Percentiles rank a stretch among this genome's conserved stretches.
These are phyloP conservation scores for Pythium guiyangense DNA, from an alignment of 352 stramenopile genomes.

Conservation along the genomic window DNA sequence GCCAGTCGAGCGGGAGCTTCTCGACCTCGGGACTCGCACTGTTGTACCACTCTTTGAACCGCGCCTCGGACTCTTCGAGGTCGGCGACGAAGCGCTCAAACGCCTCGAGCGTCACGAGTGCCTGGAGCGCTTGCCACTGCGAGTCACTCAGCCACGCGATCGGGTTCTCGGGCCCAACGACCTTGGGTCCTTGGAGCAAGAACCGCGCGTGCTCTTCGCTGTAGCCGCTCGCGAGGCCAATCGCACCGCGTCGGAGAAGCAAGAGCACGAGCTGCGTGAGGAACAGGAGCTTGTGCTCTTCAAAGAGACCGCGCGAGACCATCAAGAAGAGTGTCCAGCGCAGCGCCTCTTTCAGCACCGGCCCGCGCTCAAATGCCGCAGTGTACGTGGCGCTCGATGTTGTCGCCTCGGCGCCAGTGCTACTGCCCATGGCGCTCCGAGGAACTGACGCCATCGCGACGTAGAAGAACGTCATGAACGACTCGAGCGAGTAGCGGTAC, in stretches of 20 bases:
- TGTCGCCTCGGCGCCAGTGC: conserved; percentile 13
- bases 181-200: conserved; percentile 70
- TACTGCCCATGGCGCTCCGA: neutral
- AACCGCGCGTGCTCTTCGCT: conserved; percentile 71
- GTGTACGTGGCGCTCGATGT: conserved; percentile 25
- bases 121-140: conserved; percentile 82
- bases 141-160: conserved; percentile 83
- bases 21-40: conserved; percentile 77
- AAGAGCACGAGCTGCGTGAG: conserved; percentile 85
- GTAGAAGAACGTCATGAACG: conserved; percentile 88
- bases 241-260: conserved; percentile 60
- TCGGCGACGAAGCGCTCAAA: conserved; percentile 87
- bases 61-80: conserved; percentile 85
- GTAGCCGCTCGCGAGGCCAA: conserved; percentile 69
- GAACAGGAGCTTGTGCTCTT: conserved; percentile 91
- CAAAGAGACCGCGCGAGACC: conserved; percentile 88
- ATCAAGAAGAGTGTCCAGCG: conserved; percentile 88
- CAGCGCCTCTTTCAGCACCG: conserved; percentile 64
- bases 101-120: conserved; percentile 68
- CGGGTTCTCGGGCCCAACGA: conserved; percentile 58
- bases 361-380: conserved; percentile 49
- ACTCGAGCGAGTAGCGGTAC: conserved; percentile 93
- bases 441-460: conserved; percentile 71
- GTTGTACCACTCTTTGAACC: conserved; percentile 93
- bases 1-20: conserved; percentile 90